Base-by-base conservation (phyloP, 2,329 filamentous ascomycete genomes). In the Tolypocladium inflatum region DNA sequence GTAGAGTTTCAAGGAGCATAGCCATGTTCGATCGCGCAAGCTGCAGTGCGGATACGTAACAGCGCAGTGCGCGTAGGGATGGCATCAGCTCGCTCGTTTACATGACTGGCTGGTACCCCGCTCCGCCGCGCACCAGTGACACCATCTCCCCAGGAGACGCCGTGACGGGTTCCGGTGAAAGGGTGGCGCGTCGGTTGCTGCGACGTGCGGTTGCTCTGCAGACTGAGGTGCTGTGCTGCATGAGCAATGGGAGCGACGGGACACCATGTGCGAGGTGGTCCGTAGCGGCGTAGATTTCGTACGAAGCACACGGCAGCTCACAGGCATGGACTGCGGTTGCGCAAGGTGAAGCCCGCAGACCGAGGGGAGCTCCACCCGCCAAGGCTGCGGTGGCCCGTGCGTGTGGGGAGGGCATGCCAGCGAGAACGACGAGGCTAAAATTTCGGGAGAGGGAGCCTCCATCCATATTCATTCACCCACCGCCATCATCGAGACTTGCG, bases 81-180 rank as follows among this genome's bases (percentile, higher is more conserved):
- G 53, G 21, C 23, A 26, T 30, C 37, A 23, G 21, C 15, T n/a
- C 10, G 15, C 13, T 39, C 37, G 21, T 41, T 26, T 19, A 19
- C 23, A 42, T 55, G 8, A 55, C 53, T 55, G 53, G 53, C 53
- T 55, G 38, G 38, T 17, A 55, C 53, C 53, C 53, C 53, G 53
- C 53, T 55, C 53, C 15, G 53, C 53, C 38, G 37, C 52, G 30
- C 21, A 33, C 53, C 53, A 42, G 45, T 33, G 45, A 51, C 45
- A 51, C 45, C 45, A 33, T 17, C 26, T 2, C 23, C 15, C 17
- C 45, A 17, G 26, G 9, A 15, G 45, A 26, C 26, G 45, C 45
- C 19, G 45, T 15, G 43, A 30, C 26, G 26, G 26, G 26, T 5
- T 30, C 26, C 26, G 26, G 26, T 30, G 26, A 30, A 30, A 30